Evolutionary conservation across 345 rosid genomes (phyloP).

Genomic region (Eucalyptus brandiana): DNA sequence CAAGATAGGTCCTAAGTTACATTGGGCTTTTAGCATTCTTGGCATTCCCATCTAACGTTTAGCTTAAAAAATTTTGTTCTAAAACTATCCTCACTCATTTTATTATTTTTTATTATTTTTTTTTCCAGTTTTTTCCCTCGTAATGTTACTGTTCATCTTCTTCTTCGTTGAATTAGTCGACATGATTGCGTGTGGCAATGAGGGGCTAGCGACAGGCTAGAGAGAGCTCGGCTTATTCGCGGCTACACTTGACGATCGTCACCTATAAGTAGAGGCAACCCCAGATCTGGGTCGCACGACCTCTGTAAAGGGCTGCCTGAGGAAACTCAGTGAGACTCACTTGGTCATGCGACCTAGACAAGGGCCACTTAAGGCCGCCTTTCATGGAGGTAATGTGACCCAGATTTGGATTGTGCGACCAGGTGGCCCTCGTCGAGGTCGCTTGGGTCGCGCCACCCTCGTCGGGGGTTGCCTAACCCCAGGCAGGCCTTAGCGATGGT

Average conservation of each 20-base stretch:
- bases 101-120: too few relatives aligned
- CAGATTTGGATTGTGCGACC: fast-evolving
- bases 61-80: too few relatives aligned
- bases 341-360: fast-evolving
- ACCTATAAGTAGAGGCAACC: too few relatives aligned
- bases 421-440: fast-evolving
- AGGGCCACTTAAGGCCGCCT: fast-evolving
- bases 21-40: fast-evolving
- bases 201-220: too few relatives aligned
- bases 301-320: fast-evolving
- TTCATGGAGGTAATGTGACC: too few relatives aligned
- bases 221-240: fast-evolving
- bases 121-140: fast-evolving
- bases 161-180: fast-evolving
- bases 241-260: too few relatives aligned
- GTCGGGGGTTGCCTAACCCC: fast-evolving
- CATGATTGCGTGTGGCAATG: too few relatives aligned
- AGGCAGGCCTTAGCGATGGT: too few relatives aligned
- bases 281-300: fast-evolving
- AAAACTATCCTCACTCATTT: too few relatives aligned
- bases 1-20: fast-evolving
- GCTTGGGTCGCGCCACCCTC: fast-evolving
- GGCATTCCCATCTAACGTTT: fast-evolving
- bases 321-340: fast-evolving
- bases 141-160: too few relatives aligned